phyloP scores from a whole-genome alignment of 495 filamentous ascomycete species.

The Glarea lozoyensis region DNA sequence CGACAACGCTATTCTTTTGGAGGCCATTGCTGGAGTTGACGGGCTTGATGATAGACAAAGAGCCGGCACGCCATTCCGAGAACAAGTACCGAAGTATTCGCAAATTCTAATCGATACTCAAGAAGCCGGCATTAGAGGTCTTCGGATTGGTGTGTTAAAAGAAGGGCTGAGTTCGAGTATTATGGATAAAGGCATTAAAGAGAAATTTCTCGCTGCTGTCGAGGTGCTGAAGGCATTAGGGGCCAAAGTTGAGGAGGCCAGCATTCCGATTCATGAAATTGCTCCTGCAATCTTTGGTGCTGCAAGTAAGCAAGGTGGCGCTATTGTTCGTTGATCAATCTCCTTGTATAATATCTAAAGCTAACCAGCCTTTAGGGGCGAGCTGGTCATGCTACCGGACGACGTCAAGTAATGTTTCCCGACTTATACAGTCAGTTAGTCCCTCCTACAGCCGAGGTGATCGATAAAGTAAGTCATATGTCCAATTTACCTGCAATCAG shows the following conservation, averaged over 20 bases:
- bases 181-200: conserved; percentile 30
- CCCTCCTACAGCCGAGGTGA: conserved; percentile 9
- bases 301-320: conserved; percentile 17
- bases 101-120: conserved; percentile 24
- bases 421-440: conserved; percentile 16
- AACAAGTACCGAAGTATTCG: conserved; percentile 26
- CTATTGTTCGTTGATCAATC: background rate
- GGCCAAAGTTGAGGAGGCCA: conserved; percentile 38
- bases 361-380: conserved; percentile 8
- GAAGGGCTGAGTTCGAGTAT: conserved; percentile 32
- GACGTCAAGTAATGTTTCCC: conserved; percentile 17
- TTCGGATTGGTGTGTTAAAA: conserved; percentile 37
- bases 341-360: background rate
- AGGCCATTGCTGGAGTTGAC: conserved; percentile 41
- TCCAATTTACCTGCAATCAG: background rate
- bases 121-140: conserved; percentile 24
- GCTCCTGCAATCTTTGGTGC: conserved; percentile 42
- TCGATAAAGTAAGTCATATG: conserved; percentile 12
- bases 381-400: conserved; percentile 13
- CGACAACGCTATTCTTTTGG: conserved; percentile 35
- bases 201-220: conserved; percentile 31
- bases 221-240: conserved; percentile 35
- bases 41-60: conserved; percentile 38
- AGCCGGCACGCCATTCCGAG: conserved; percentile 23
- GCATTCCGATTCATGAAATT: conserved; percentile 38